phyloP scores from a whole-genome alignment of 179 eudicot species.

The Carnegiea gigantea region DNA sequence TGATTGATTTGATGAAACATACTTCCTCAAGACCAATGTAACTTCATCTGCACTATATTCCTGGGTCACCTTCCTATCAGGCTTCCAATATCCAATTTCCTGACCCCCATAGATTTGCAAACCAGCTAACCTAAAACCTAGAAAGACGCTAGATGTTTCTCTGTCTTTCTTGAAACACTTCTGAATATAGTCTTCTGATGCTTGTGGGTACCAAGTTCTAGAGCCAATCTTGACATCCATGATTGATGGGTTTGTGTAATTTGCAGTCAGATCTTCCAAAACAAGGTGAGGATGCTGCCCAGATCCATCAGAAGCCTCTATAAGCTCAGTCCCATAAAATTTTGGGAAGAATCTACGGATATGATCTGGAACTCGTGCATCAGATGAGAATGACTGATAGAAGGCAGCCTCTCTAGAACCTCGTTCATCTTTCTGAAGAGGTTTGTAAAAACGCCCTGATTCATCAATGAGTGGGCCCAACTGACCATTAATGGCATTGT shows the following conservation, averaged over 20 bases:
- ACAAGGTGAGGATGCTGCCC: slow-evolving; percentile 71
- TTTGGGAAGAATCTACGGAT: slow-evolving; percentile 65
- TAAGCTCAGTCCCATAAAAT: slow-evolving; percentile 60
- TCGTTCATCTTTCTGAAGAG: slow-evolving; percentile 72
- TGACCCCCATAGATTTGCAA: slow-evolving; percentile 40
- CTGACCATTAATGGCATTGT: slow-evolving; percentile 59
- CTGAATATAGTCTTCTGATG: slow-evolving; percentile 61
- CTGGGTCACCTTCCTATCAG: slow-evolving; percentile 31
- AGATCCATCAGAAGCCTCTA: slow-evolving; percentile 82
- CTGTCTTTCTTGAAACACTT: slow-evolving; percentile 66
- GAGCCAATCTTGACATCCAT: slow-evolving; percentile 80
- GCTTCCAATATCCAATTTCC: slow-evolving; percentile 65
- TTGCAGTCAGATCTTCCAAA: slow-evolving; percentile 48
- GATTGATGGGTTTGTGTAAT: slow-evolving; percentile 51
- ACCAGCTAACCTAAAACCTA: slow-evolving; percentile 81
- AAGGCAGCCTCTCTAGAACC: slow-evolving; percentile 69
- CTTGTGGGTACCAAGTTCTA: slow-evolving; percentile 73
- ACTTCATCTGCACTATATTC: slow-evolving; percentile 51
- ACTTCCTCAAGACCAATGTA: slow-evolving; percentile 50
- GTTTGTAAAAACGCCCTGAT: slow-evolving; percentile 86
- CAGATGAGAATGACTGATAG: slow-evolving; percentile 59
- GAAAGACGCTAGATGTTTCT: slow-evolving; percentile 42
- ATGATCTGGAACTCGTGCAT: slow-evolving; percentile 48
- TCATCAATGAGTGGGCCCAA: slow-evolving; percentile 80
- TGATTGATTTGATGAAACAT: slow-evolving; percentile 51